Evolutionary conservation across 805 yeast species (phyloP), one percentile per base, ranked within the genome.

Genomic region (Pichia californica): DNA sequence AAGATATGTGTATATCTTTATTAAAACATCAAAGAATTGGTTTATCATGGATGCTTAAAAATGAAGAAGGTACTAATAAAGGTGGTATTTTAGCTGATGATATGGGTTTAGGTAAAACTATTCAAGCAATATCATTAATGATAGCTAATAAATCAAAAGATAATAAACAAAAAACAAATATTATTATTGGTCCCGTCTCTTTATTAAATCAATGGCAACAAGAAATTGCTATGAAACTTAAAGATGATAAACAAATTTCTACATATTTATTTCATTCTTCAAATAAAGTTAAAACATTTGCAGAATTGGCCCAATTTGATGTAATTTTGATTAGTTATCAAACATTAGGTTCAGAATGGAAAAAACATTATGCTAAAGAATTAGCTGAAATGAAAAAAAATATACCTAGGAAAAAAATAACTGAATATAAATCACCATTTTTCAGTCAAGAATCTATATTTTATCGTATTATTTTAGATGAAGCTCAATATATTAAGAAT

Each of bases 151-250:
- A 53, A 38, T 55, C 74, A 2, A 36, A 38, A 13, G 52, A 49
- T 21, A 31, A 64, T 16, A 51, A 62, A 1, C 49, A 62, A 32
- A 77, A 73, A 48, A 77, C 87, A 0, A 86, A 81, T 28, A 67
- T 91, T 47, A 75, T 91, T 39, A 78, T 91, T n/a, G 94, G 95
- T 0, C 98, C 99, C 0, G 95, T 91, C 13, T 83, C 96, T 0
- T 70, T 93, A 31, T 66, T 91, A 41, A 69, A 80, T 35, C 96
- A 89, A 53, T 91, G 99, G 99, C 74, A 74, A 26, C 78, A 77
- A 35, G 97, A 91, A 60, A 65, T 88, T 29, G 68, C 69, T 50
- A 69, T 79, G 16, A 83, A 87, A 51, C 65, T 88, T 5, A 76
- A 76, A 46, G 66, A 67, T 0, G 62, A 67, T 2, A 59, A 66